Base-by-base conservation (phyloP, 2,329 filamentous ascomycete genomes). In the Torrubiella hemipterigena region DNA sequence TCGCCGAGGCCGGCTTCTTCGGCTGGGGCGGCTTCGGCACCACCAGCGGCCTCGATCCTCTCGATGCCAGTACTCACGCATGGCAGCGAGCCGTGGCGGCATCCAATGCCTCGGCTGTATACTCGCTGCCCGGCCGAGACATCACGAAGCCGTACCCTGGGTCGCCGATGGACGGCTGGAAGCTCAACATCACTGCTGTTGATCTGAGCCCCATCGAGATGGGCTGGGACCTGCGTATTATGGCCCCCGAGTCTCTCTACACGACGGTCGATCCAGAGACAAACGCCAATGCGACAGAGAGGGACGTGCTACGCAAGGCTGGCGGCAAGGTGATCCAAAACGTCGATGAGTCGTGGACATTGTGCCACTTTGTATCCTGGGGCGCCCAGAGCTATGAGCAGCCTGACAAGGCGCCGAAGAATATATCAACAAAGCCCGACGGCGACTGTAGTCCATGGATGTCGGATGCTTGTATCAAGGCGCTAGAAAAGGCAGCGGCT, bases 151-250 rank as follows among this genome's bases (percentile, higher is more conserved):
- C 32, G 2, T 33, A 23, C 16, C 32, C 32, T 9, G 21, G 26
- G 15, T 15, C 19, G 3, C 15, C 21, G 10, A 33, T 33, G 26
- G 32, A 30, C 4, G 32, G 32, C 16, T 33, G 32, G 32, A 25
- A 15, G 19, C 19, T 33, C 27, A 33, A 33, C 22, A 26, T 33
- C 10, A 33, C 32, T 7, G 32, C 32, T 5, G 26, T 33, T 22
- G 27, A 33, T 12, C 16, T 33, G 2, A 14, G 26, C 10, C 32
- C 32, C 5, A 6, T 7, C 21, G 27, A n/a, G 26, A 20, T 33
- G 6, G 32, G 32, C 26, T 29, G 27, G 27, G 32, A 33, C 8
- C 15, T 33, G 16, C 27, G 21, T 16, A 15, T 33, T 13, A 30
- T 30, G 27, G 32, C 32, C 3, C 22, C 32, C 7, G 20, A 27